phyloP scores from a whole-genome alignment of 2,329 filamentous ascomycete genomes.

The Metarhizium brunneum region DNA sequence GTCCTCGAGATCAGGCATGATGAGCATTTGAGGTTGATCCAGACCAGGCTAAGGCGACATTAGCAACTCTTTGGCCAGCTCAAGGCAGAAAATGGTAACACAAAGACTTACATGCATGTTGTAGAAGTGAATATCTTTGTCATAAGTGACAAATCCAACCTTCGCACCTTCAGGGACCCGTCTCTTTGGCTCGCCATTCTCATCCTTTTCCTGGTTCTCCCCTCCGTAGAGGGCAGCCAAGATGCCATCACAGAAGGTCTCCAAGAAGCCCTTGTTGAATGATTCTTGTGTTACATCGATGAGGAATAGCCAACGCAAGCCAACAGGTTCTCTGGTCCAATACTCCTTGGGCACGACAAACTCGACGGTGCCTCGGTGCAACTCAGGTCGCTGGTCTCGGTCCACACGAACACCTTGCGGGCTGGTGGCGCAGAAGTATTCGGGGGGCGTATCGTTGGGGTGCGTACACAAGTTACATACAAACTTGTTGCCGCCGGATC shows the following conservation, averaged over 20 bases:
- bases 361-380: slow-evolving; percentile 87
- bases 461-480: slow-evolving; percentile 98
- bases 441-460: slow-evolving; percentile 83
- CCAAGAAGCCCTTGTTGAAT: slow-evolving; percentile 80
- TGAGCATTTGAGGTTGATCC: slow-evolving; percentile 91
- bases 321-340: slow-evolving; percentile 90
- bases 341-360: slow-evolving; percentile 98
- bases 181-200: slow-evolving; percentile 42
- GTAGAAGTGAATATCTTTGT: slow-evolving; percentile 97
- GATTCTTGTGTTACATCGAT: slow-evolving; percentile 92
- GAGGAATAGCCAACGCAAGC: slow-evolving; percentile 79
- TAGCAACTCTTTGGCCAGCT: slow-evolving; percentile 4
- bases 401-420: slow-evolving; percentile 82
- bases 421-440: slow-evolving; percentile 90
- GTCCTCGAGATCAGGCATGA: slow-evolving; percentile 96
- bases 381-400: slow-evolving; percentile 77
- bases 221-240: slow-evolving; percentile 73
- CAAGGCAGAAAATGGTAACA: background rate
- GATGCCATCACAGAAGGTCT: slow-evolving; percentile 85
- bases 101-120: slow-evolving; percentile 65
- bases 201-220: slow-evolving; percentile 39
- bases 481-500: slow-evolving; percentile 87
- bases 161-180: slow-evolving; percentile 70
- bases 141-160: slow-evolving; percentile 91
- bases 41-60: slow-evolving; percentile 49